These are phyloP conservation scores for Chimonanthus praecox DNA, from an alignment of 164 flowering plant genomes.

Conservation along the genomic window DNA sequence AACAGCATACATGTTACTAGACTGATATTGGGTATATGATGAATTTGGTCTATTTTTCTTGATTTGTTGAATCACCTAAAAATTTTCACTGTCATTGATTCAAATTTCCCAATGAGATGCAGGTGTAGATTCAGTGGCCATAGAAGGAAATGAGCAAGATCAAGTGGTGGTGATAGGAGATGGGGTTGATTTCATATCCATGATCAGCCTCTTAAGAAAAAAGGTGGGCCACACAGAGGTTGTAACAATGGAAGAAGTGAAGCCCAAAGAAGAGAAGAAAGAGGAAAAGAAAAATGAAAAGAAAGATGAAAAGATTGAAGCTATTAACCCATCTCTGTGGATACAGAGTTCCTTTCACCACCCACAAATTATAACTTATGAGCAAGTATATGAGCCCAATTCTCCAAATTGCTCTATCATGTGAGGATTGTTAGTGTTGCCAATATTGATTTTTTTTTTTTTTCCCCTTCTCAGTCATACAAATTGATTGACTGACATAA, in stretches of 20 bases:
- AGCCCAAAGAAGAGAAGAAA: not conserved
- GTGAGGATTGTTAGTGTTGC: not conserved
- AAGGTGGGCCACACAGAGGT: slow-evolving; percentile 24
- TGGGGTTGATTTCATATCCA: slow-evolving; percentile 19
- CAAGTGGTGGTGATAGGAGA: slow-evolving; percentile 29
- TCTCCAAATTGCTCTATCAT: slow-evolving; percentile 5
- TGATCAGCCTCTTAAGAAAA: slow-evolving; percentile 18
- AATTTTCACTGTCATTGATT: not conserved
- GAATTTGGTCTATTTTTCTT: not conserved
- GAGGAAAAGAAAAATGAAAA: too few species aligned
- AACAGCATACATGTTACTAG: too few species aligned
- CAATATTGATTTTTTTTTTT: too few species aligned
- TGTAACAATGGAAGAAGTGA: slow-evolving; percentile 21
- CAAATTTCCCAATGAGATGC: not conserved
- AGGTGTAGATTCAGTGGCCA: slow-evolving; percentile 21
- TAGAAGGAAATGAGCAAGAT: slow-evolving; percentile 19
- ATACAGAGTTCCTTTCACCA: not conserved
- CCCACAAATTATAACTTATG: not conserved
- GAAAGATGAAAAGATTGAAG: not conserved
- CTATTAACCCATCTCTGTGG: not conserved
- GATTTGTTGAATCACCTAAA: too few species aligned
- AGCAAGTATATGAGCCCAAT: not conserved
- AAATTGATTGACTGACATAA: too few species aligned
- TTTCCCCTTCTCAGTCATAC: too few species aligned
- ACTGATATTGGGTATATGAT: too few species aligned